Conservation (phyloP, 768 basidiomycete genomes). For the Lentinula sp. region DNA sequence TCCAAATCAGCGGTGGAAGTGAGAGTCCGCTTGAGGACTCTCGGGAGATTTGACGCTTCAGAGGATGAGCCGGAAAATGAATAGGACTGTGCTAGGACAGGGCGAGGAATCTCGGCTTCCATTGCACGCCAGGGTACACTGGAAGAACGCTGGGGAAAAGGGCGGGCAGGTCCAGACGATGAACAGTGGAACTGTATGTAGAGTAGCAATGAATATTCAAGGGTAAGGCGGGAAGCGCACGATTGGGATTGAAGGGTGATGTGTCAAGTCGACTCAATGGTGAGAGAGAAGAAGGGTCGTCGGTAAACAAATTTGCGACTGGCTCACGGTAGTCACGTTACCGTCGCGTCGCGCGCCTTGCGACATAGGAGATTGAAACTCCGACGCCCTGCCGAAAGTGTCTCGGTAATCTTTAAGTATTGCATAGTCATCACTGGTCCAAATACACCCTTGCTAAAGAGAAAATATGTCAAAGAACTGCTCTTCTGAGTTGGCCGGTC, state of each 20-base stretch:
- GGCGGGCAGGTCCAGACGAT: neutral
- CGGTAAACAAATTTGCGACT: neutral
- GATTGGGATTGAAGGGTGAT: neutral
- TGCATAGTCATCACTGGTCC: no score
- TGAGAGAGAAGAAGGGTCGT: neutral
- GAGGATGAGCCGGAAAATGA: constrained; percentile 20
- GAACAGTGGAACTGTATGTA: neutral
- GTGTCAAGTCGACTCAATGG: neutral
- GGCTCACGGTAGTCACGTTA: neutral
- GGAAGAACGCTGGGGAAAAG: neutral
- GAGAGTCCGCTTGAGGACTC: constrained; percentile 42
- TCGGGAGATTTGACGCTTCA: constrained; percentile 16
- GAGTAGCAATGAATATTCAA: neutral
- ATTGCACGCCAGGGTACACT: neutral
- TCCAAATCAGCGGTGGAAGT: constrained; percentile 40
- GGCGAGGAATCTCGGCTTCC: constrained; percentile 8
- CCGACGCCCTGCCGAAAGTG: no score
- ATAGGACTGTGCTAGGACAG: constrained; percentile 20
- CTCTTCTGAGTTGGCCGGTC: no score
- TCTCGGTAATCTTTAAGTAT: no score
- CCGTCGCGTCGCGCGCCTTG: neutral
- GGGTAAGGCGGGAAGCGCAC: neutral
- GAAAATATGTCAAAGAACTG: no score
- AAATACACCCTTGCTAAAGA: no score
- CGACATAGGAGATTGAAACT: neutral